Conservation (phyloP, 176 grass and related monocot genomes). For the Avena atlantica region DNA sequence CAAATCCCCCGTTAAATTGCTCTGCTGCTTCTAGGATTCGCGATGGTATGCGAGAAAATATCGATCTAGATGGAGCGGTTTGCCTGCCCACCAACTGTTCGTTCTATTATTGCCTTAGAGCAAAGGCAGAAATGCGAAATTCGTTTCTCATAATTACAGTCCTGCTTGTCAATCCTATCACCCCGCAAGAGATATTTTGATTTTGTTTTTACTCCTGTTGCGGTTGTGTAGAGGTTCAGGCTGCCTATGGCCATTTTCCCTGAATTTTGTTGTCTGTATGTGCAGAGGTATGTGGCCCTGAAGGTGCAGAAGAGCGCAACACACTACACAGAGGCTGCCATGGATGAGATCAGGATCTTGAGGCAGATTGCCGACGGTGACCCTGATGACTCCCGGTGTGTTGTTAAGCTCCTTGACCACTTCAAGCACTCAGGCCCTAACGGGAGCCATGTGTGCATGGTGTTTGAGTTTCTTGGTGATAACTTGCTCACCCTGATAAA, state of each 20-base stretch:
- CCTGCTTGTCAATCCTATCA: background rate
- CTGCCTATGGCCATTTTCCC: background rate
- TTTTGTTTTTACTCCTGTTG: background rate
- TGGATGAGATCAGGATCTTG: slow-evolving; percentile 99
- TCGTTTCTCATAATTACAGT: background rate
- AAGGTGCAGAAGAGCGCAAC: slow-evolving; percentile 99
- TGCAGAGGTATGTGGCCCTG: slow-evolving; percentile 90
- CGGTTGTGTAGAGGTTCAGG: background rate
- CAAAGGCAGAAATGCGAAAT: background rate
- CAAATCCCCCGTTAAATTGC: background rate
- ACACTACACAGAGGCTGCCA: slow-evolving; percentile 95
- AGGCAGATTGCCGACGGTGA: slow-evolving; percentile 93
- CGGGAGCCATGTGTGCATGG: slow-evolving; percentile 97
- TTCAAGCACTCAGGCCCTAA: slow-evolving; percentile 98
- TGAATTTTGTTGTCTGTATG: slow-evolving; percentile 30
- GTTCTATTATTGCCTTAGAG: slow-evolving; percentile 8
- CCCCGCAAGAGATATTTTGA: background rate
- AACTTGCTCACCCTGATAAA: slow-evolving; percentile 96
- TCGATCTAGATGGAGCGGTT: slow-evolving; percentile 42
- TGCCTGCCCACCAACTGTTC: slow-evolving; percentile 43
- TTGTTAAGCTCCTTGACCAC: slow-evolving; percentile 97
- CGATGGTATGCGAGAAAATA: background rate
- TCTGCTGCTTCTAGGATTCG: background rate
- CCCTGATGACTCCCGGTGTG: slow-evolving; percentile 68
- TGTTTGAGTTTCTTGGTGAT: slow-evolving; percentile 99